phyloP scores from a whole-genome alignment of 2,329 filamentous ascomycete genomes.

The Claviceps purpurea region DNA sequence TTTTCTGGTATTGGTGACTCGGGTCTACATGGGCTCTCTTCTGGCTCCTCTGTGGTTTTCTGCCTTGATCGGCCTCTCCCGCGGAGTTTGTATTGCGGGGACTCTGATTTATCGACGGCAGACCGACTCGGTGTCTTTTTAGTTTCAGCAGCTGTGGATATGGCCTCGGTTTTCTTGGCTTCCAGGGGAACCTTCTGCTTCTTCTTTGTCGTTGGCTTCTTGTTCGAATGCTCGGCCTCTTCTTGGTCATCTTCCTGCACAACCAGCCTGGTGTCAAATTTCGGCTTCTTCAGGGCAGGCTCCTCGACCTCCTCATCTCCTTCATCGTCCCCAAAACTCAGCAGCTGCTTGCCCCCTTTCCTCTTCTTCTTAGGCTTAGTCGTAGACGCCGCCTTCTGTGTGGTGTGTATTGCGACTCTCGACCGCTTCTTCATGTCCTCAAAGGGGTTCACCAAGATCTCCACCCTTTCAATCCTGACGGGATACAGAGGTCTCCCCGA shows the following conservation, averaged over 20 bases:
- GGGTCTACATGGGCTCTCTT: slow-evolving; percentile 13
- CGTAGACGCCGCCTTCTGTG: slow-evolving; percentile 22
- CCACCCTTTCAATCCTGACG: slow-evolving; percentile 59
- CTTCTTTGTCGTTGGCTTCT: slow-evolving; percentile 9
- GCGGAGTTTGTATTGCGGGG: not conserved
- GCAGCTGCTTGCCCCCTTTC: slow-evolving; percentile 60
- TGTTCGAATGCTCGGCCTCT: slow-evolving; percentile 12
- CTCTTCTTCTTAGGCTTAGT: slow-evolving; percentile 51
- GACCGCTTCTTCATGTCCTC: slow-evolving; percentile 64
- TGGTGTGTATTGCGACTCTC: slow-evolving; percentile 37
- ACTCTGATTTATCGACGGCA: not conserved
- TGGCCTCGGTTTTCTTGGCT: slow-evolving; percentile 15
- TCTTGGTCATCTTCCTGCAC: slow-evolving; percentile 32
- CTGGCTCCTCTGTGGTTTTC: slow-evolving; percentile 8
- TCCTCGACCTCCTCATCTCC: slow-evolving; percentile 38
- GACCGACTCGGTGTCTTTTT: slow-evolving; percentile 1
- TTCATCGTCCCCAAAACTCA: slow-evolving; percentile 67
- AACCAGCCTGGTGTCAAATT: slow-evolving; percentile 66
- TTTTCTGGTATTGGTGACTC: slow-evolving; percentile 23
- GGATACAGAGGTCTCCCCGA: slow-evolving; percentile 79
- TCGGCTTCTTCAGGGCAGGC: slow-evolving; percentile 58
- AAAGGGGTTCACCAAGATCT: slow-evolving; percentile 72
- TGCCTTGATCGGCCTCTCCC: not conserved
- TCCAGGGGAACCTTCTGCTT: slow-evolving; percentile 19
- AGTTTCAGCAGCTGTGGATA: slow-evolving; percentile 4